Percentiles rank a stretch among this genome's conserved stretches.
These are phyloP conservation scores for Prosopis cineraria DNA, from an alignment of 306 rosid genomes.

Conservation along the genomic window DNA sequence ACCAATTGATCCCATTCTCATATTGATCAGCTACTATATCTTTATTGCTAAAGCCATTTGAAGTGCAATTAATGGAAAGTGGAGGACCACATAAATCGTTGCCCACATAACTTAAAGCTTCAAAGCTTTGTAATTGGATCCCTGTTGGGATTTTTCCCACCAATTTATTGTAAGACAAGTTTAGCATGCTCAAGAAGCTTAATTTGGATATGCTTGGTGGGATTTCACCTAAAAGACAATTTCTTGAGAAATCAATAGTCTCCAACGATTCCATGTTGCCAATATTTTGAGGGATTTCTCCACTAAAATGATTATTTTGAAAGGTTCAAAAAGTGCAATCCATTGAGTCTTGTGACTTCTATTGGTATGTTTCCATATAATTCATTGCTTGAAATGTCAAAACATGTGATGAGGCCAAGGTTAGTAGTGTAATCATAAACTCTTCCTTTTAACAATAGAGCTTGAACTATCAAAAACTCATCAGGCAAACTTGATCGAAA, in stretches of 20 bases:
- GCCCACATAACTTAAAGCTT: slow-evolving; percentile 24
- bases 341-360: slow-evolving; percentile 20
- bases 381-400: slow-evolving; percentile 33
- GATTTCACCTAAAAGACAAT: slow-evolving; percentile 38
- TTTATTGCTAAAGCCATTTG: background rate
- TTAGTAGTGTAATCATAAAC: slow-evolving; percentile 24
- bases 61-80: background rate
- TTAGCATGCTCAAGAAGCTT: slow-evolving; percentile 19
- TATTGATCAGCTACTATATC: background rate
- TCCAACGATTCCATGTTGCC: slow-evolving; percentile 25
- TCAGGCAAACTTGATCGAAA: too few relatives aligned
- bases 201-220: slow-evolving; percentile 33
- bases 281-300: slow-evolving; percentile 29
- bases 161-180: slow-evolving; percentile 41
- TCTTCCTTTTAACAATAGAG: slow-evolving; percentile 33
- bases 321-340: slow-evolving; percentile 29
- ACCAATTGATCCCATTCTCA: background rate
- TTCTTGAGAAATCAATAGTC: slow-evolving; percentile 35
- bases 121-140: slow-evolving; percentile 34
- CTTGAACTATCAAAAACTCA: background rate
- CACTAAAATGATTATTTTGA: slow-evolving; percentile 29
- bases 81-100: slow-evolving; percentile 36
- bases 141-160: slow-evolving; percentile 33
- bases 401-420: slow-evolving; percentile 19
- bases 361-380: slow-evolving; percentile 20